Base-by-base conservation (phyloP, 352 stramenopile genomes). In the Hyaloperonospora brassicae region DNA sequence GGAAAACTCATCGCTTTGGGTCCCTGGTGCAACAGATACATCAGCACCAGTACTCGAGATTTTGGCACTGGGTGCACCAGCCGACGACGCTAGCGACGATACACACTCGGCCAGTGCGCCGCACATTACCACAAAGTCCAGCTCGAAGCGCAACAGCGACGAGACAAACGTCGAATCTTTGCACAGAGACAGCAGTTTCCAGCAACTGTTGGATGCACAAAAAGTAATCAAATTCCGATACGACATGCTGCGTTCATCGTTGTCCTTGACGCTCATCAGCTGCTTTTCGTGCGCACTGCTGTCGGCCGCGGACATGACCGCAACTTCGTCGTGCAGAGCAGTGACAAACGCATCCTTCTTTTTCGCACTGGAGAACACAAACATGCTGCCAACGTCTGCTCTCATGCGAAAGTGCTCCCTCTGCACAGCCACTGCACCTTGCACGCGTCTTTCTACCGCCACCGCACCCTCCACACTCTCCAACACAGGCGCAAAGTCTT, bases 221-320 rank as follows among this genome's bases (percentile, higher is more conserved):
- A 87, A 85, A 12, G 62, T 64, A 14, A 86, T 58, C 14, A 89
- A 39, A 50, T 81, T 81, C 30, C 55, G 69, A 44, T 62, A 75
- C 31, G 54, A 24, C 10, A 21, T 30, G 30, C 42, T 55, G 12
- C 22, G 31, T 40, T 13, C 40, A 46, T 41, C 34, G 23, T 23
- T 50, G 17, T 17, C 51, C 24, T 27, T 27, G n/a, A 48, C 13
- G n/a, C 21, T 50, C 36, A 6, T 22, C n/a, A 52, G 12, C 40
- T 44, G 47, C 30, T n/a, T 22, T 31, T 51, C 35, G 21, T 55
- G 35, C 6, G 34, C 48, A 47, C 35, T 38, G 17, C 63, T 36
- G 4, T 23, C 39, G 38, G 14, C 51, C 23, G 17, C 55, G 14
- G 21, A 38, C 13, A 52, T 11, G 5, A 38, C 22, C 2, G 3